phyloP scores from a whole-genome alignment of 306 rosid species.

The Acacia melanoxylon region DNA sequence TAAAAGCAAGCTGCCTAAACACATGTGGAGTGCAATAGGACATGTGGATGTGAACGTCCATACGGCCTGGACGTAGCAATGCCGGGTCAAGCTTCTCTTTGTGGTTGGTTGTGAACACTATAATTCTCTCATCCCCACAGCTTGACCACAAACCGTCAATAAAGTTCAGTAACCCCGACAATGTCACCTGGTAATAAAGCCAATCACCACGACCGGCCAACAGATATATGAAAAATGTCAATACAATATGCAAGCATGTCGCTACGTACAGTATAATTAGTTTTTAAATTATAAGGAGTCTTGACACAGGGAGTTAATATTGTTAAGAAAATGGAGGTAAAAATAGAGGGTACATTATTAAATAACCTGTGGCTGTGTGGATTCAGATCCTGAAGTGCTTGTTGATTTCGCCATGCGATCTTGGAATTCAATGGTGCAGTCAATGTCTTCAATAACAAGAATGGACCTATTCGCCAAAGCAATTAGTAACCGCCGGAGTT shows the following conservation, averaged over 20 bases:
- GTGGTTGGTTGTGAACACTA: slow-evolving; percentile 55
- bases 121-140: slow-evolving; percentile 49
- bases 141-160: slow-evolving; percentile 53
- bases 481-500: slow-evolving; percentile 53
- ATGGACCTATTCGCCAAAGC: slow-evolving; percentile 64
- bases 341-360: not conserved
- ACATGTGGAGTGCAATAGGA: slow-evolving; percentile 38
- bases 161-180: slow-evolving; percentile 43
- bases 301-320: not conserved
- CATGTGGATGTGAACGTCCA: slow-evolving; percentile 56
- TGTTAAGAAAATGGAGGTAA: not conserved
- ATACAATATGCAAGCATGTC: not conserved
- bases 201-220: not conserved
- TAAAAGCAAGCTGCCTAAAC: slow-evolving; percentile 36
- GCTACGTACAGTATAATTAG: not conserved
- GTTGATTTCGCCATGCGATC: slow-evolving; percentile 32
- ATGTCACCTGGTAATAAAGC: slow-evolving; percentile 27
- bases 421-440: slow-evolving; percentile 55
- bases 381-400: not conserved
- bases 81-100: slow-evolving; percentile 46
- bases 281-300: not conserved
- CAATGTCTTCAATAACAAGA: slow-evolving; percentile 78
- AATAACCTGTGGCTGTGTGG: slow-evolving; percentile 27
- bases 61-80: slow-evolving; percentile 44
- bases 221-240: not conserved